Base-by-base conservation (phyloP, 2,329 filamentous ascomycete species). In the Trichophyton verrucosum region DNA sequence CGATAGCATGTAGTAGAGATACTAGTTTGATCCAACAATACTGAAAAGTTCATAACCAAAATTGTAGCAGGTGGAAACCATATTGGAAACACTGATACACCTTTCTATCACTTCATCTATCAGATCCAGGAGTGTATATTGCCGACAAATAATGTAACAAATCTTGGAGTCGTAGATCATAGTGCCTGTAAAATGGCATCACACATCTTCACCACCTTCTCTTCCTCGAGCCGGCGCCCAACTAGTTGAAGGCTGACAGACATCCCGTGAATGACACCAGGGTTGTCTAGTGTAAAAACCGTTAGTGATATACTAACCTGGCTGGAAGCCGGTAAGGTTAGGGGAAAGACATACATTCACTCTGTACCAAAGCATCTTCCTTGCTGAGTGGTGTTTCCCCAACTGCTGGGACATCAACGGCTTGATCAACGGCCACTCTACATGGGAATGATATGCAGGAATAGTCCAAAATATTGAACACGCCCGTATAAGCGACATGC, bases 381-480 rank as follows among this genome's bases (percentile, higher is more conserved):
- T 76, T 75, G 60, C 70, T 75, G n/a, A 75, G 40, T 0, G 78
- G 76, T 24, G 69, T 62, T 0, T 66, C 68, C 2, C 65, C 42
- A 9, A 40, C 38, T 15, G 61, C 62, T 38, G 77, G 71, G 13
- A 71, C 65, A 66, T 85, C 83, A 3, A 82, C 58, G 0, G 57
- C 68, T 66, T 80, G 78, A 60, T 84, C 77, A 0, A 77, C 81
- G 53, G 70, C 60, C 6, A 69, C 61, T 75, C 0, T 81, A 82
- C 1, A 84, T 77, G 83, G 83, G 20, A 86, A 74, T 1, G 80
- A 76, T 0, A 78, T 77, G 38, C 73, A 74, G 0, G 78, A 80
- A 61, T 85, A 85, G 66, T 85, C 82, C 15, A 85, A 65, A 17
- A 82, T 61, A 64, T 85, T 86, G 51, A 82, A 75, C 6, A 75